Evolutionary conservation across 1,284 basidiomycete species (phyloP).

Genomic region (Amanita bisporigera): DNA sequence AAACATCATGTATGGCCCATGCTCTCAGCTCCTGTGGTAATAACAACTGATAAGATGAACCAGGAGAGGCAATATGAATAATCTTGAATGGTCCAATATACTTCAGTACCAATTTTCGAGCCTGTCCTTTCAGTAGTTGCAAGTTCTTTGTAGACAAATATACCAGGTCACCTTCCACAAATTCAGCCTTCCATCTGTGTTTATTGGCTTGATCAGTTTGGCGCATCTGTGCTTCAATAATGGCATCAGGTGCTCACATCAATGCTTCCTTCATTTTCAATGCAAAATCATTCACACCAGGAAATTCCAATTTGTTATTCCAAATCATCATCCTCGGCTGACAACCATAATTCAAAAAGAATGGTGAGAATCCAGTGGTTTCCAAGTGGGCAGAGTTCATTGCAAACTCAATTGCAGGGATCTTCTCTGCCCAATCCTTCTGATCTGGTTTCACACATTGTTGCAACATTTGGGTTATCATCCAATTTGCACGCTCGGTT

Average conservation of each 20-base stretch:
- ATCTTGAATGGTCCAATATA: too few species aligned
- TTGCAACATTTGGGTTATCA: slow-evolving; percentile 37
- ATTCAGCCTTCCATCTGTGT: slow-evolving; percentile 12
- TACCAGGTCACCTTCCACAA: background rate
- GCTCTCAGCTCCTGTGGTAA: too few species aligned
- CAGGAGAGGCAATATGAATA: too few species aligned
- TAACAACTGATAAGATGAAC: too few species aligned
- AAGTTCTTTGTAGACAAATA: background rate
- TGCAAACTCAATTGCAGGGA: slow-evolving; percentile 50
- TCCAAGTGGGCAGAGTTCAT: too few species aligned
- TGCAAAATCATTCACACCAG: slow-evolving; percentile 33
- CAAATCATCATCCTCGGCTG: too few species aligned
- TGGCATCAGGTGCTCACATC: slow-evolving; percentile 40
- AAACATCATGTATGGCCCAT: too few species aligned
- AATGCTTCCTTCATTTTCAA: slow-evolving; percentile 30
- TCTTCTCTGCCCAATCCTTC: slow-evolving; percentile 44
- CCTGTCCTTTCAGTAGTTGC: slow-evolving; percentile 33
- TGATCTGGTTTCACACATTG: slow-evolving; percentile 42
- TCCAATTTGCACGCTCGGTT: slow-evolving; percentile 36
- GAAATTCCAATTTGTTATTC: slow-evolving; percentile 30
- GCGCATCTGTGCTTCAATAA: slow-evolving; percentile 38
- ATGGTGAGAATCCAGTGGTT: slow-evolving; percentile 37
- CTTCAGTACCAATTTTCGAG: slow-evolving; percentile 36
- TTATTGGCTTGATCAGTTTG: slow-evolving; percentile 21
- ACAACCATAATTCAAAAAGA: slow-evolving; percentile 44